Evolutionary conservation across 805 yeast genomes (phyloP).

Genomic region (Hanseniaspora lachancei): DNA sequence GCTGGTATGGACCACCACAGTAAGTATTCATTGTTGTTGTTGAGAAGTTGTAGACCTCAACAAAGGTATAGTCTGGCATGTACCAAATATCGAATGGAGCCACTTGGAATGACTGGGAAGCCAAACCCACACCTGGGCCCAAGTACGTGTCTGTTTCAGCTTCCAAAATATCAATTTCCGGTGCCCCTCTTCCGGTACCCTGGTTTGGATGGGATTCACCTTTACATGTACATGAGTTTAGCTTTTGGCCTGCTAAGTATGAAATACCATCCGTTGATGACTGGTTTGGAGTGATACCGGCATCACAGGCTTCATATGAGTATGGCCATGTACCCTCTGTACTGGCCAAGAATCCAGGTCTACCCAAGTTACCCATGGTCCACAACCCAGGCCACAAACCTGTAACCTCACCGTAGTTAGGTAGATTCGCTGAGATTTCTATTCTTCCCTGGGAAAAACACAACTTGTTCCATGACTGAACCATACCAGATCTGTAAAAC

Average conservation of each 20-base stretch:
- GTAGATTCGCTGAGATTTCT: constrained; percentile 65
- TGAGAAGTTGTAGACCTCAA: constrained; percentile 56
- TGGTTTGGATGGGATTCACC: constrained; percentile 78
- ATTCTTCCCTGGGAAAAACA: constrained; percentile 77
- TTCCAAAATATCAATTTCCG: constrained; percentile 87
- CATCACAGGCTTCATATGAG: constrained; percentile 74
- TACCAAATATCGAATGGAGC: constrained; percentile 96
- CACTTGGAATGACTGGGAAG: constrained; percentile 82
- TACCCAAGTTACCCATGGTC: constrained; percentile 85
- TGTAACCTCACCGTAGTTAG: constrained; percentile 61
- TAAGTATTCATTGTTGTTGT: constrained; percentile 74
- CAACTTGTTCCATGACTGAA: constrained; percentile 82
- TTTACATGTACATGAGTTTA: constrained; percentile 64
- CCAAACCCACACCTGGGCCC: constrained; percentile 46
- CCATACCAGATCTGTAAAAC: constrained; percentile 79
- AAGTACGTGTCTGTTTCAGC: constrained; percentile 53
- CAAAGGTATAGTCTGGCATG: constrained; percentile 69
- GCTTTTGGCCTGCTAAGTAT: constrained; percentile 70
- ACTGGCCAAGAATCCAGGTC: constrained; percentile 79
- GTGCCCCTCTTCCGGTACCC: constrained; percentile 88
- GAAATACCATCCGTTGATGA: constrained; percentile 81
- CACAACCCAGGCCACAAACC: constrained; percentile 97
- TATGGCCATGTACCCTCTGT: constrained; percentile 96
- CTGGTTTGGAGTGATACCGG: constrained; percentile 90
- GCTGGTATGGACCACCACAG: constrained; percentile 88